Evolutionary conservation across 1,284 basidiomycete species (phyloP).

Genomic region (Pseudozyma thailandica): DNA sequence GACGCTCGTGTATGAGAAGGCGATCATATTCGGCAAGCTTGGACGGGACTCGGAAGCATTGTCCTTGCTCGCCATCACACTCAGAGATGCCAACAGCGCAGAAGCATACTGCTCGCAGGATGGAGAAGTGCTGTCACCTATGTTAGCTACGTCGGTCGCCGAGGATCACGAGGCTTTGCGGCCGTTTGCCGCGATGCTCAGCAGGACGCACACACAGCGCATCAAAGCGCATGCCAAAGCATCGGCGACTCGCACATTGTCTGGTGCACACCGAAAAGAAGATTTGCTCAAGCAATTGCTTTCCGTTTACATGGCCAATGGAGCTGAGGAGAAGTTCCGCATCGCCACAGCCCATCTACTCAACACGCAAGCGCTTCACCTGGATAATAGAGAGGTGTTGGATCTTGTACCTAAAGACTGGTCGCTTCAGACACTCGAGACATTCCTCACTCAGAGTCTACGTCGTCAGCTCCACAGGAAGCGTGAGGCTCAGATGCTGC

Average conservation of each 20-base stretch:
- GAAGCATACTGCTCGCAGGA: conserved; percentile 61
- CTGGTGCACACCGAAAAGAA: conserved; percentile 26
- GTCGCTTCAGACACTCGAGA: conserved; percentile 52
- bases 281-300: conserved; percentile 45
- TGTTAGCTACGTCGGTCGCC: conserved; percentile 46
- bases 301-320: conserved; percentile 46
- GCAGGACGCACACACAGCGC: conserved; percentile 36
- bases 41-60: conserved; percentile 52
- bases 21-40: conserved; percentile 55
- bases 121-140: conserved; percentile 52
- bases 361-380: conserved; percentile 52
- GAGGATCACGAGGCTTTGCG: conserved; percentile 28
- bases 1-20: conserved; percentile 45
- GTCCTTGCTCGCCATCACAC: conserved; percentile 42
- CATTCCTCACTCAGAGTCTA: conserved; percentile 54
- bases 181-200: conserved; percentile 45
- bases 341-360: conserved; percentile 56
- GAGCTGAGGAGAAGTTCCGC: conserved; percentile 45
- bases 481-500: conserved; percentile 48
- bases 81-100: conserved; percentile 56
- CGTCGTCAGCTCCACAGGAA: conserved; percentile 44
- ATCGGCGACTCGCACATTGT: conserved; percentile 7
- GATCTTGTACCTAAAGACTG: conserved; percentile 53
- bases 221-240: conserved; percentile 31
- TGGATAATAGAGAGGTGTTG: conserved; percentile 53